These are phyloP conservation scores for Tripidium arundinaceum DNA, from an alignment of 202 grass and related monocot species.

Conservation along the genomic window DNA sequence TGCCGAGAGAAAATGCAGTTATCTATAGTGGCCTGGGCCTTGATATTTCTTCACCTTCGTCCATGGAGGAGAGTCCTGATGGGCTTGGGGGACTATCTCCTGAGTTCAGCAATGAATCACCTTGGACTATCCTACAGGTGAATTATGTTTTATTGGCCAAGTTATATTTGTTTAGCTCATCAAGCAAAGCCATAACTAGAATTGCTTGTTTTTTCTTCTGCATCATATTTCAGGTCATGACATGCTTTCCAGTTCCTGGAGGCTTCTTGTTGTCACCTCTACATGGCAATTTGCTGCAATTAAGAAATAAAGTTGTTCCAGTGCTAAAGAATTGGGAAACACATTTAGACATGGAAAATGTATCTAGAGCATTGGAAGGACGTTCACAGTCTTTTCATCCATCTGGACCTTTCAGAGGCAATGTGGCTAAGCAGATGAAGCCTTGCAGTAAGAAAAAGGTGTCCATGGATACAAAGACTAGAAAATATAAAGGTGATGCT, in stretches of 20 bases:
- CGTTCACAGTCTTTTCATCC: constrained; percentile 6
- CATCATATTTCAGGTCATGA: constrained; percentile 65
- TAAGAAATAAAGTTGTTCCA: constrained; percentile 36
- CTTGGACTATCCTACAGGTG: constrained; percentile 72
- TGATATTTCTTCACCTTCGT: constrained; percentile 76
- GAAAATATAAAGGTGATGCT: constrained; percentile 22
- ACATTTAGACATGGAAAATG: constrained; percentile 18
- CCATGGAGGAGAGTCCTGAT: constrained; percentile 57
- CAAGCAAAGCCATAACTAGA: not conserved
- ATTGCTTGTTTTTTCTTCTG: constrained; percentile 25
- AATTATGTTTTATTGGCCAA: constrained; percentile 19
- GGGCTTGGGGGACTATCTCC: constrained; percentile 37
- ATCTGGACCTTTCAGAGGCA: constrained; percentile 18
- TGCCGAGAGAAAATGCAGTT: constrained; percentile 54
- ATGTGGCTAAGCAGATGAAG: constrained; percentile 31
- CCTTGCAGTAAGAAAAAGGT: constrained; percentile 17
- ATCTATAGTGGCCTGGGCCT: constrained; percentile 68
- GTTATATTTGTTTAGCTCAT: not conserved
- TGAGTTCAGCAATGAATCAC: constrained; percentile 63
- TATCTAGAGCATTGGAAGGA: not conserved
- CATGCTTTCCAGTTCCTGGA: constrained; percentile 62
- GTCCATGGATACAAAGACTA: constrained; percentile 9
- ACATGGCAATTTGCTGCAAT: constrained; percentile 38
- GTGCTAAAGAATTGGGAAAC: constrained; percentile 31
- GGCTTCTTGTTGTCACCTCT: constrained; percentile 62